Evolutionary conservation across 768 basidiomycete species (phyloP).

Genomic region (Mycena kentingensis): DNA sequence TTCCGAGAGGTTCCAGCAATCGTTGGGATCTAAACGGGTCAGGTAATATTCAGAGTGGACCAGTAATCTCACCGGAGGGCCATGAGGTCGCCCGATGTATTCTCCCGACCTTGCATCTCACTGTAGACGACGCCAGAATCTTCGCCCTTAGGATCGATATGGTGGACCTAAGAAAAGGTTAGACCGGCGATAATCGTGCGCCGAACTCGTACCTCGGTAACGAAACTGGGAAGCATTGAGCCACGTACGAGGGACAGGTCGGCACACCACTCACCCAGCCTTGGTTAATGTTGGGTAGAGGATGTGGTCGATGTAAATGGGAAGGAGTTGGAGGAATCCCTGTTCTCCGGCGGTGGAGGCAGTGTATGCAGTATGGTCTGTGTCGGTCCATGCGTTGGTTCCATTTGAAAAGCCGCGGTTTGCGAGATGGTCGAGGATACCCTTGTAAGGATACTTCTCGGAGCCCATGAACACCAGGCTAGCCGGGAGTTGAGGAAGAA

Average conservation of each 20-base stretch:
- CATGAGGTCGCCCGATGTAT: slow-evolving; percentile 90
- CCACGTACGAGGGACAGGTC: slow-evolving; percentile 14
- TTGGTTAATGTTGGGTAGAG: slow-evolving; percentile 94
- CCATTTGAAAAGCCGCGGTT: slow-evolving; percentile 92
- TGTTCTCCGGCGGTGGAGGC: slow-evolving; percentile 94
- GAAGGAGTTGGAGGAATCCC: slow-evolving; percentile 82
- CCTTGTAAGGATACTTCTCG: slow-evolving; percentile 94
- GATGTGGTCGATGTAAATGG: slow-evolving; percentile 94
- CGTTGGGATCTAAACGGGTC: slow-evolving; percentile 63
- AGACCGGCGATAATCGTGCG: slow-evolving; percentile 5
- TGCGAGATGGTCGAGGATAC: slow-evolving; percentile 91
- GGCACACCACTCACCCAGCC: slow-evolving; percentile 59
- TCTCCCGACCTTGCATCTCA: slow-evolving; percentile 96
- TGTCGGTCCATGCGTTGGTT: slow-evolving; percentile 97
- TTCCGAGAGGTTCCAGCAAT: slow-evolving; percentile 75
- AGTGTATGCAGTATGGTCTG: slow-evolving; percentile 93
- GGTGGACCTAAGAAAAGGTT: slow-evolving; percentile 69
- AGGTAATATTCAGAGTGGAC: slow-evolving; percentile 1
- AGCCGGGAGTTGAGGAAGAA: slow-evolving; percentile 1
- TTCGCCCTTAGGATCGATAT: slow-evolving; percentile 87
- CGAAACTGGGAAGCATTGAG: slow-evolving; percentile 37
- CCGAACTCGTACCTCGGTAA: slow-evolving; percentile 54
- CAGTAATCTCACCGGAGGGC: slow-evolving; percentile 62
- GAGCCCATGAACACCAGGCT: slow-evolving; percentile 94
- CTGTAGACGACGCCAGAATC: slow-evolving; percentile 96